Conservation (phyloP, 192 early-diverging fungal genomes). For the Coemansia sp. region DNA sequence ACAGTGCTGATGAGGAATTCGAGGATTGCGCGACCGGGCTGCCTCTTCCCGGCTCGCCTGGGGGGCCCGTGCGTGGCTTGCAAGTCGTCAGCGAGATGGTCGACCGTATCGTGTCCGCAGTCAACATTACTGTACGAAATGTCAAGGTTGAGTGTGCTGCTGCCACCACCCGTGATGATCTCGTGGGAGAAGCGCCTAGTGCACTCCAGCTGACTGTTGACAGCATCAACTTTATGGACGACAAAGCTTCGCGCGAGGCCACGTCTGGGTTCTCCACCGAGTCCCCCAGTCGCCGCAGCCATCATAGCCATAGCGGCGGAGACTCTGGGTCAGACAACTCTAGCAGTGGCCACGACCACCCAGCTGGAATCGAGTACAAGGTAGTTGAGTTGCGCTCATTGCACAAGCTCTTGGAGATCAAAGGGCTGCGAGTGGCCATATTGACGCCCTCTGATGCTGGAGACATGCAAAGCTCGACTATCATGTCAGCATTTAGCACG, state of each 20-base stretch:
- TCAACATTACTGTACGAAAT: conserved; percentile 65
- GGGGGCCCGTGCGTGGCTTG: conserved; percentile 59
- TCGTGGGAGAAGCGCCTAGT: conserved; percentile 12
- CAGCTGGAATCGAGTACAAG: conserved; percentile 47
- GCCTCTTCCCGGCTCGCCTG: conserved; percentile 34
- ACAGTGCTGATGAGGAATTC: conserved; percentile 21
- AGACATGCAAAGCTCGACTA: neutral
- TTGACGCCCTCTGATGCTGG: neutral
- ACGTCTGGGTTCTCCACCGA: conserved; percentile 5
- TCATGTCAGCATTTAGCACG: conserved; percentile 35
- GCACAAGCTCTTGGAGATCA: conserved; percentile 38
- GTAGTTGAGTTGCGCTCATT: conserved; percentile 44
- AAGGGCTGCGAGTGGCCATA: conserved; percentile 32
- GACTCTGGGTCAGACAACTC: conserved; percentile 12
- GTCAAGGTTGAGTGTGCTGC: conserved; percentile 33
- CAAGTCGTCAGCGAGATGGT: conserved; percentile 78
- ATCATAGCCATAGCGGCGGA: conserved; percentile 15
- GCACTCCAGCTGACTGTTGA: conserved; percentile 49
- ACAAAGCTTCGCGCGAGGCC: conserved; percentile 22
- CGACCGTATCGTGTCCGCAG: conserved; percentile 78
- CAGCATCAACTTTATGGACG: conserved; percentile 46
- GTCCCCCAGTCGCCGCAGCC: conserved; percentile 9
- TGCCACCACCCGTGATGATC: conserved; percentile 21
- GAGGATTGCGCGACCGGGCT: conserved; percentile 28
- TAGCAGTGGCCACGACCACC: conserved; percentile 26